A percentile compares a stretch with the other conserved stretches of the same genome.
Conservation (phyloP, 2,329 filamentous ascomycete genomes). For the Monosporascus sp. region DNA sequence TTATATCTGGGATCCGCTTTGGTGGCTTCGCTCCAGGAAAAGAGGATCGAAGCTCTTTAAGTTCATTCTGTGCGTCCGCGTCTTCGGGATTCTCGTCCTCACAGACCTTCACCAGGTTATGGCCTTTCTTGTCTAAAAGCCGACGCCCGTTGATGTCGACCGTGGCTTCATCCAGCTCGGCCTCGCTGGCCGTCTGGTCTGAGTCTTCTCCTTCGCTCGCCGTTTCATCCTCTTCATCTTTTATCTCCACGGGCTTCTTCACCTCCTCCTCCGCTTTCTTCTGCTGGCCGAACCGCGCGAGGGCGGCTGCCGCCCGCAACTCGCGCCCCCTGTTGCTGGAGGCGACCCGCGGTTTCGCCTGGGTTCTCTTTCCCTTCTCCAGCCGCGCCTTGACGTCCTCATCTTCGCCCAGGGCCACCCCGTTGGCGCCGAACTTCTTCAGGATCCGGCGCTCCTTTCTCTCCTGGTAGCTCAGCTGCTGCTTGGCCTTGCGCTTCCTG, state of each 20-base stretch:
- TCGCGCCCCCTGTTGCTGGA: slow-evolving; percentile 70
- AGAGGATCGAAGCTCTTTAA: slow-evolving; percentile 53
- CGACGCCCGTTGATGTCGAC: slow-evolving; percentile 60
- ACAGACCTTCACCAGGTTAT: slow-evolving; percentile 68
- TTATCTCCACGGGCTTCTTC: slow-evolving; percentile 33
- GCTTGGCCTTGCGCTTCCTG: slow-evolving; percentile 50
- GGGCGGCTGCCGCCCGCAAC: slow-evolving; percentile 68
- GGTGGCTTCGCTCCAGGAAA: slow-evolving; percentile 18
- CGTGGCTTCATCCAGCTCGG: slow-evolving; percentile 39
- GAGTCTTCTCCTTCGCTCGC: slow-evolving; percentile 30
- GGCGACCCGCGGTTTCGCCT: slow-evolving; percentile 67
- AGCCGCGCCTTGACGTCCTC: slow-evolving; percentile 59
- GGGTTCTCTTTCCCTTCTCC: slow-evolving; percentile 58
- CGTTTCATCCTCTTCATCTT: slow-evolving; percentile 19
- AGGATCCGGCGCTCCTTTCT: slow-evolving; percentile 65
- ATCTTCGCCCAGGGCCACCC: slow-evolving; percentile 64
- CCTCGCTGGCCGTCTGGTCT: slow-evolving; percentile 37
- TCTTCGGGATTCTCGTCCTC: slow-evolving; percentile 60
- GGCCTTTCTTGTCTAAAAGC: slow-evolving; percentile 61
- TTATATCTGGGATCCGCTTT: slow-evolving; percentile 6
- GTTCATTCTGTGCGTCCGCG: slow-evolving; percentile 54
- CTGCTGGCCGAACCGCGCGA: slow-evolving; percentile 64
- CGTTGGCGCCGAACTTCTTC: slow-evolving; percentile 72
- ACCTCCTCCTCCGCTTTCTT: slow-evolving; percentile 44
- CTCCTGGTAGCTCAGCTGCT: slow-evolving; percentile 61